These are phyloP conservation scores for Tagetes erecta DNA, from an alignment of 129 eudicot species.

Conservation along the genomic window DNA sequence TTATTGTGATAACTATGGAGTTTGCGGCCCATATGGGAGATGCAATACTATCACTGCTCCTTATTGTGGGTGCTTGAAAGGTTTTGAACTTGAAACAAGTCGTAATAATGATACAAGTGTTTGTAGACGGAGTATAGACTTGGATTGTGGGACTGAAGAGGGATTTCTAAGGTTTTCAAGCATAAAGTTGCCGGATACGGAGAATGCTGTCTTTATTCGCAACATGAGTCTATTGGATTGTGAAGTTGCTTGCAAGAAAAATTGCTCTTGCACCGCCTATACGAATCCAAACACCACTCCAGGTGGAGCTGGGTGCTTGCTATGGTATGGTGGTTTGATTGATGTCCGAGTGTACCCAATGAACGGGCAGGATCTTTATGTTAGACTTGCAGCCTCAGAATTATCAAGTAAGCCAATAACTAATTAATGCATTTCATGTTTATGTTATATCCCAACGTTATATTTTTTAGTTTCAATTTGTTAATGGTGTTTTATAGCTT, in stretches of 20 bases:
- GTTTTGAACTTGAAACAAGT: conserved; percentile 32
- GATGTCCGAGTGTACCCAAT: conserved; percentile 20
- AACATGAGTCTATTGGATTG: conserved; percentile 24
- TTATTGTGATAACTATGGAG: conserved; percentile 26
- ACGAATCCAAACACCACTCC: conserved; percentile 30
- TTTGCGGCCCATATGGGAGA: conserved; percentile 28
- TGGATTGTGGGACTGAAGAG: conserved; percentile 32
- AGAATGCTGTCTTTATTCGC: conserved; percentile 4
- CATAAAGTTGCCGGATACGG: conserved; percentile 37
- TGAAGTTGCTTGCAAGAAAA: conserved; percentile 35
- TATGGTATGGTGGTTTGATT: conserved; percentile 34
- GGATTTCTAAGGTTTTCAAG: conserved; percentile 29
- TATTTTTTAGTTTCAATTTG: too few species aligned
- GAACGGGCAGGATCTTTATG: conserved; percentile 37
- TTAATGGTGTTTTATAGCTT: too few species aligned
- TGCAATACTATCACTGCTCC: conserved; percentile 9
- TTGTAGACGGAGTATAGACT: conserved; percentile 22
- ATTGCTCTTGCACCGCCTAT: conserved; percentile 37
- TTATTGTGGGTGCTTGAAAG: conserved; percentile 37
- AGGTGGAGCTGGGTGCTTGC: conserved; percentile 52
- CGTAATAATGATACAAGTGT: conserved; percentile 27
- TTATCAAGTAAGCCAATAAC: conserved; percentile 16
- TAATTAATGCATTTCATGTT: conserved; percentile 5
- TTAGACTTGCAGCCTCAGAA: conserved; percentile 36
- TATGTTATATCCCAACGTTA: not conserved